Base-by-base conservation (phyloP, 768 basidiomycete species). In the Amanita pallidorosea region DNA sequence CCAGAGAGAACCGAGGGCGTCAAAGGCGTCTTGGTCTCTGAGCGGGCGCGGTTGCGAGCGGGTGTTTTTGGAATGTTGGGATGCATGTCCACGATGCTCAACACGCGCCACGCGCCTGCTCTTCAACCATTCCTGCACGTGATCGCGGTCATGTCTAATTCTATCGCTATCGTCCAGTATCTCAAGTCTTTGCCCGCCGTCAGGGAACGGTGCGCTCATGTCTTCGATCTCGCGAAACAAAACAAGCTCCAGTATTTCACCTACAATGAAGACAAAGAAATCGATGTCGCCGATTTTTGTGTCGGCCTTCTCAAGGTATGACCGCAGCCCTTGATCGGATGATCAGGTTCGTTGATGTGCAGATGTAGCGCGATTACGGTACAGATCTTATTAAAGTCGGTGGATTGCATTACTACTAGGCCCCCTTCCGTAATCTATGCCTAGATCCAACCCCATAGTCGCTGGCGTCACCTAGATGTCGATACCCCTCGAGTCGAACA, bases 131-230 rank as follows among this genome's bases (percentile, higher is more conserved):
- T n/a, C 18, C 5, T 8, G 7, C 50, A 51, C 50, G 50, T 51
- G 50, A 51, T 35, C 50, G 50, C 50, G 42, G 23, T 7, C 36
- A 51, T 45, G 41, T 27, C 41, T 1, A n/a, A n/a, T n/a, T n/a
- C n/a, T n/a, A n/a, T n/a, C n/a, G n/a, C n/a, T n/a, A 77, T 68
- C 35, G 79, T 82, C 22, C 69, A 67, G 5, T 94, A 93, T 61
- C 78, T 96, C 40, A 83, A 85, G 29, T 91, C 88, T 0, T 74
- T 96, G 3, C 86, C 89, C 13, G 79, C 92, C n/a, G 91, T 97
- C 58, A 79, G 95, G 42, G 85, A 93, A 58, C 77, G 90, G 38
- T 98, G 92, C 65, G 62, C 67, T 9, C 75, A 75, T 37, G 90
- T 98, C 31, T 81, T 86, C 63, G 75, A 80, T 25, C 81, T 95